A percentile compares a stretch with the other conserved stretches of the same genome.
phyloP scores from a whole-genome alignment of 2,329 filamentous ascomycete species.

The Xylaria sp. region DNA sequence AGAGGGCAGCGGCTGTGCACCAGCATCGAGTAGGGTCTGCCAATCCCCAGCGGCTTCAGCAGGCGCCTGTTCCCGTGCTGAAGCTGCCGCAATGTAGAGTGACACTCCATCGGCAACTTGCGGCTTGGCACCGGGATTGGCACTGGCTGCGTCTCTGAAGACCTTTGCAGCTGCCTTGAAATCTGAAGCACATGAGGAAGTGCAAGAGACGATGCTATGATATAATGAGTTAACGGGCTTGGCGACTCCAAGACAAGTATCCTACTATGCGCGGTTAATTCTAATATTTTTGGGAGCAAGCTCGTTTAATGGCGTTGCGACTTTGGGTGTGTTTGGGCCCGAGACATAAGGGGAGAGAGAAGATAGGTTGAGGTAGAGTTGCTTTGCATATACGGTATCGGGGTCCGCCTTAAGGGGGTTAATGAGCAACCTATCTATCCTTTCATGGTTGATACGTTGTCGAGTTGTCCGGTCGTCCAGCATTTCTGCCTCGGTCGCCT shows the following conservation, averaged over 20 bases:
- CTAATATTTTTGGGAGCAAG: constrained; percentile 76
- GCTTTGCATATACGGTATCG: constrained; percentile 81
- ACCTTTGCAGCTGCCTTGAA: constrained; percentile 81
- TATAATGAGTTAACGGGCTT: too few species aligned
- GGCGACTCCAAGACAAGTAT: too few species aligned
- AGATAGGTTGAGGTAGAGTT: constrained; percentile 79
- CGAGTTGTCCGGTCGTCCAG: constrained; percentile 55
- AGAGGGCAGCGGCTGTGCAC: constrained; percentile 72
- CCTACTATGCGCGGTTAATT: constrained; percentile 85
- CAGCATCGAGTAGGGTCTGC: constrained; percentile 80
- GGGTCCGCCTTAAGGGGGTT: constrained; percentile 74
- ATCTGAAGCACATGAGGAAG: constrained; percentile 83
- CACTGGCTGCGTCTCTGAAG: constrained; percentile 76
- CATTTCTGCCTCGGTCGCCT: constrained; percentile 75
- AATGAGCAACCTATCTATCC: constrained; percentile 73
- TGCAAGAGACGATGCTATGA: constrained; percentile 88
- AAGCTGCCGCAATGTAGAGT: constrained; percentile 91
- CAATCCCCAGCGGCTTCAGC: constrained; percentile 85
- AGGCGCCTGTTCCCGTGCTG: constrained; percentile 72
- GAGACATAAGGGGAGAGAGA: constrained; percentile 84
- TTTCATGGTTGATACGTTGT: constrained; percentile 71
- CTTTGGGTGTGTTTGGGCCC: constrained; percentile 89
- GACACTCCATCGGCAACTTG: constrained; percentile 78
- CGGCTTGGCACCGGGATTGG: constrained; percentile 58
- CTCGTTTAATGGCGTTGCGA: constrained; percentile 77